These are phyloP conservation scores for Ophiostoma piceae DNA, from an alignment of 2,329 filamentous ascomycete species.

Conservation along the genomic window DNA sequence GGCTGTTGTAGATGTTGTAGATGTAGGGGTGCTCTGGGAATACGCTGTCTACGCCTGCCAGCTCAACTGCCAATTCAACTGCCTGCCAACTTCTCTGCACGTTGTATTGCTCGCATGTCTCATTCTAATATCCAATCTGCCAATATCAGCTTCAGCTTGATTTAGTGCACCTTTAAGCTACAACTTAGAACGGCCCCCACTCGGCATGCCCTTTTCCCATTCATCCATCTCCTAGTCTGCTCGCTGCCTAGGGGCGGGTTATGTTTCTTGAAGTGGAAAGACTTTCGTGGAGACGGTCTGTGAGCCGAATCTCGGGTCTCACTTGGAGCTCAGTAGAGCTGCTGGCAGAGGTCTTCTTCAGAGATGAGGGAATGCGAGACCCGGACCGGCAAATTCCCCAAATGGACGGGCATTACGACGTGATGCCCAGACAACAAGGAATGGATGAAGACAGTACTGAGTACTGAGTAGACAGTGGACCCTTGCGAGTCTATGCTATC, in stretches of 20 bases:
- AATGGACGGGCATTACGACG: background rate
- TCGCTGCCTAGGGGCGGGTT: slow-evolving; percentile 10
- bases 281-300: background rate
- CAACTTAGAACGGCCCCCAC: background rate
- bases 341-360: no score
- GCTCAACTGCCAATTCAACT: no score
- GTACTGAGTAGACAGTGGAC: background rate
- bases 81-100: background rate
- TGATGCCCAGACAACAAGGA: background rate
- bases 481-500: slow-evolving; percentile 2
- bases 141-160: background rate
- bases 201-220: background rate
- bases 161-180: background rate
- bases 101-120: background rate
- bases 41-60: no score
- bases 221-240: background rate
- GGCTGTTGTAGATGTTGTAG: background rate
- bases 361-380: background rate
- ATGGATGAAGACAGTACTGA: background rate
- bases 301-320: background rate
- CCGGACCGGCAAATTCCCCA: background rate
- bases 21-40: background rate
- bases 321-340: background rate
- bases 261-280: slow-evolving; percentile 12
- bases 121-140: background rate